phyloP scores from a whole-genome alignment of 805 yeast genomes.

The Cyberlindnera maclurae region DNA sequence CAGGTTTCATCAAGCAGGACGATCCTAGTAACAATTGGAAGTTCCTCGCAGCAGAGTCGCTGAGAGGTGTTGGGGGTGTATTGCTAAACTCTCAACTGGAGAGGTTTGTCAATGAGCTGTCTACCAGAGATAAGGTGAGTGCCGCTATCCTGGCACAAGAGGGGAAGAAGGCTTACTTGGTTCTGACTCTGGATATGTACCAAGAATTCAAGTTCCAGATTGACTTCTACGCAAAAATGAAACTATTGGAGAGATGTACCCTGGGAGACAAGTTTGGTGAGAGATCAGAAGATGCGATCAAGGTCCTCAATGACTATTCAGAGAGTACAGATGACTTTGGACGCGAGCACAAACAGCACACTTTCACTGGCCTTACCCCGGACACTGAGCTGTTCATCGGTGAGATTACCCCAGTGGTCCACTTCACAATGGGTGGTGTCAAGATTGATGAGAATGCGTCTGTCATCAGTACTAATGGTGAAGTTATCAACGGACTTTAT shows the following conservation, averaged over 20 bases:
- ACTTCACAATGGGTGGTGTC: conserved; percentile 65
- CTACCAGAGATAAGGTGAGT: conserved; percentile 47
- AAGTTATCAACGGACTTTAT: conserved; percentile 36
- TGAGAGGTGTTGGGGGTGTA: conserved; percentile 55
- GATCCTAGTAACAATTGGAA: conserved; percentile 38
- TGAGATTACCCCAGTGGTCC: conserved; percentile 53
- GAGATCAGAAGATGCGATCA: conserved; percentile 16
- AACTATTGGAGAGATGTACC: conserved; percentile 26
- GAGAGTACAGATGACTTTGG: conserved; percentile 27
- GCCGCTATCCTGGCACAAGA: conserved; percentile 30
- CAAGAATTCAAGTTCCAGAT: conserved; percentile 40
- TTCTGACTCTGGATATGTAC: conserved; percentile 39
- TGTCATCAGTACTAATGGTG: conserved; percentile 30
- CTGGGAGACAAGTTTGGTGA: conserved; percentile 25
- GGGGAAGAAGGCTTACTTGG: conserved; percentile 27
- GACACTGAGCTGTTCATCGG: conserved; percentile 37
- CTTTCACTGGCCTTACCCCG: conserved; percentile 23
- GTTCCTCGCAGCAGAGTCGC: conserved; percentile 52
- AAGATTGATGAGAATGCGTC: conserved; percentile 42
- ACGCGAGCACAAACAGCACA: conserved; percentile 28
- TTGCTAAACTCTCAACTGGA: conserved; percentile 34
- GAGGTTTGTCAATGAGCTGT: conserved; percentile 48
- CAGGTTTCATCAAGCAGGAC: conserved; percentile 46
- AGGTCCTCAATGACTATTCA: conserved; percentile 17
- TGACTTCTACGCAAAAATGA: conserved; percentile 41